A percentile compares a stretch with the other conserved stretches of the same genome.
These are phyloP conservation scores for Fusarium chuoi DNA, from an alignment of 2,329 filamentous ascomycete genomes.

Conservation along the genomic window DNA sequence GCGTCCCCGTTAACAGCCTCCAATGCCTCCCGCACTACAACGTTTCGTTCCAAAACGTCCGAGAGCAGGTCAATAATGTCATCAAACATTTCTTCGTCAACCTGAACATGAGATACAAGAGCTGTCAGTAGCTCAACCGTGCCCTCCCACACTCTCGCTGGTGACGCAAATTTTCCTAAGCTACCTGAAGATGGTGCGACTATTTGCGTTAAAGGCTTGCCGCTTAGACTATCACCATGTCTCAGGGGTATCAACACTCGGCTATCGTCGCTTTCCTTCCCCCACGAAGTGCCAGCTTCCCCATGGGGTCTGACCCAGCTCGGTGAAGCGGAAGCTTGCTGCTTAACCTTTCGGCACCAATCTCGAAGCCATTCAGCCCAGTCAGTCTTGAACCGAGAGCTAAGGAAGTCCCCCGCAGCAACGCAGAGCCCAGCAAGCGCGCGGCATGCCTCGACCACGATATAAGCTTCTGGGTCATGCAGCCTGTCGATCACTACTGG, in stretches of 20 bases:
- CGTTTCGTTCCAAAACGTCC: constrained; percentile 57
- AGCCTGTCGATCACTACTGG: constrained; percentile 78
- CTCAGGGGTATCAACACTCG: constrained; percentile 50
- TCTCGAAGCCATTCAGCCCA: constrained; percentile 68
- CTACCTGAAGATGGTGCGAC: constrained; percentile 46
- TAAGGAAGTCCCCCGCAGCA: constrained; percentile 83
- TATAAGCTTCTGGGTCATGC: constrained; percentile 73
- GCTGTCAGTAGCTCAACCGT: constrained; percentile 67
- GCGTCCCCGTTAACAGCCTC: constrained; percentile 76
- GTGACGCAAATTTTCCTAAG: constrained; percentile 69
- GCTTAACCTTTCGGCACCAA: constrained; percentile 60
- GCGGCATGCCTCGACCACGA: constrained; percentile 76
- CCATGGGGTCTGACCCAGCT: constrained; percentile 23
- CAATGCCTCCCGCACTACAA: constrained; percentile 65
- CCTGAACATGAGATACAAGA: constrained; percentile 69
- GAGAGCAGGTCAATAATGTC: constrained; percentile 73
- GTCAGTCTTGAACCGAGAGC: constrained; percentile 76
- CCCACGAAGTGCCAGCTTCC: constrained; percentile 33
- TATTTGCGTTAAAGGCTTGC: constrained; percentile 20
- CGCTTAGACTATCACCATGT: constrained; percentile 36
- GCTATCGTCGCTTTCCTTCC: constrained; percentile 27
- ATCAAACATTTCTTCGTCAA: constrained; percentile 78
- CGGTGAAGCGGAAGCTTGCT: constrained; percentile 47
- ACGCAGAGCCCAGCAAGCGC: constrained; percentile 75
- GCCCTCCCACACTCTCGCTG: constrained; percentile 72